Evolutionary conservation across 2,329 filamentous ascomycete species (phyloP), one percentile per base, ranked within the genome.

Genomic region (Calonectria hawksworthii): DNA sequence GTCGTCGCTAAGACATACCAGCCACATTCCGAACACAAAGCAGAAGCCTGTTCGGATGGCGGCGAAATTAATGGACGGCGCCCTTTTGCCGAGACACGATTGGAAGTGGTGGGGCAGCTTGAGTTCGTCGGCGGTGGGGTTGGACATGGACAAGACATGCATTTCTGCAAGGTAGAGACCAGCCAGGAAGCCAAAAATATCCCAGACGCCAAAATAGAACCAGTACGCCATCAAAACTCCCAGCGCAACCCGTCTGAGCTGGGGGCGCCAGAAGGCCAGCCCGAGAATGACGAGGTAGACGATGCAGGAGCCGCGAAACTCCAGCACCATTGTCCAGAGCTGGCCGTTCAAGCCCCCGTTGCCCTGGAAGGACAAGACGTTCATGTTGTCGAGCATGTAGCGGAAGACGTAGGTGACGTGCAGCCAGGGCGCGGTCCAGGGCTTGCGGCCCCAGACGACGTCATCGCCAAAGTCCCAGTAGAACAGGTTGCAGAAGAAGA

Each of bases 301-400:
- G 44, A 74, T 74, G 34, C 70, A 74, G 21, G 73, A 74, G 59
- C 68, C 73, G 32, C 73, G 73, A n/a, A 74, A 74, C 50, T 74
- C 73, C 23, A 72, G 41, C 26, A 64, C 34, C 73, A 74, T 74
- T 36, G 73, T 74, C 73, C 73, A 74, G 6, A 74, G 69, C 44
- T 74, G 73, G 14, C 68, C 70, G 56, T 74, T 74, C 47, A 74
- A 64, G n/a, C 73, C 73, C 8, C 69, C 56, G 36, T 74, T 71
- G 56, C 30, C 50, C 65, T 71, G 73, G 34, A 74, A 74, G 14
- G 34, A 32, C 36, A 74, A 26, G 16, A 74, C 59, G 47, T 74
- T 74, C 44, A 66, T 64, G 36, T 72, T 74, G 64, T 74, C 73
- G 44, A 74, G 44, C 73, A 74, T 74, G 69, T 74, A 74, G 68